phyloP scores from a whole-genome alignment of 495 filamentous ascomycete species.

The Podospora tetraspora region DNA sequence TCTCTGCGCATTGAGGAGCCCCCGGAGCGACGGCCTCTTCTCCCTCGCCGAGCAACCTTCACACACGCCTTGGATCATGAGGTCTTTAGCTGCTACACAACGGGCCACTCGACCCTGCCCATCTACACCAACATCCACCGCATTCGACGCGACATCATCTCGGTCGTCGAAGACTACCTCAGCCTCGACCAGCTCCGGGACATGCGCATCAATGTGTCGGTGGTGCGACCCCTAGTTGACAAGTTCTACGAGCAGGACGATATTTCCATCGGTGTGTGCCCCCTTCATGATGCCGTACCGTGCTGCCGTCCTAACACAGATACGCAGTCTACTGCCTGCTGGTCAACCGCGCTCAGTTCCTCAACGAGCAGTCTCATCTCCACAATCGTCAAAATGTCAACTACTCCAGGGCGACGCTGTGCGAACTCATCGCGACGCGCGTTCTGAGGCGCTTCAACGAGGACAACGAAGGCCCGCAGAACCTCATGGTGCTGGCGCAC shows the following conservation, averaged over 20 bases:
- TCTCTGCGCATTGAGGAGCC: slow-evolving; percentile 29
- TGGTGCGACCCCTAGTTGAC: slow-evolving; percentile 64
- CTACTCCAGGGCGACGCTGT: slow-evolving; percentile 59
- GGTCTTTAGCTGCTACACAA: slow-evolving; percentile 22
- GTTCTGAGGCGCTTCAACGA: slow-evolving; percentile 64
- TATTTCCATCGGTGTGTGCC: slow-evolving; percentile 48
- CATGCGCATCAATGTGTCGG: slow-evolving; percentile 63
- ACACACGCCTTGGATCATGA: slow-evolving; percentile 24
- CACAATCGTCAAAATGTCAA: slow-evolving; percentile 65
- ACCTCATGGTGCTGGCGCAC: slow-evolving; percentile 60
- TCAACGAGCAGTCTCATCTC: slow-evolving; percentile 59
- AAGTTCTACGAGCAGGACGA: slow-evolving; percentile 63
- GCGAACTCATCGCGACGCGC: slow-evolving; percentile 61
- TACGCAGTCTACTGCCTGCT: slow-evolving; percentile 56
- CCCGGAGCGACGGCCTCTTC: slow-evolving; percentile 28
- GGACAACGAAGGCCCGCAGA: slow-evolving; percentile 53
- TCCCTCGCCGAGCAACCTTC: slow-evolving; percentile 24
- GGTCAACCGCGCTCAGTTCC: slow-evolving; percentile 65
- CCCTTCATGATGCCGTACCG: not conserved
- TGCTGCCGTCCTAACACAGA: slow-evolving; percentile 5
- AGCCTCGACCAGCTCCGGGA: slow-evolving; percentile 62
- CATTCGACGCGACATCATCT: slow-evolving; percentile 47
- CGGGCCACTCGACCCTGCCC: slow-evolving; percentile 39
- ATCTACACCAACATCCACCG: slow-evolving; percentile 51
- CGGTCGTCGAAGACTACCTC: slow-evolving; percentile 48